Evolutionary conservation across 106 monocot species (phyloP).

Genomic region (Cymbidium sinense): DNA sequence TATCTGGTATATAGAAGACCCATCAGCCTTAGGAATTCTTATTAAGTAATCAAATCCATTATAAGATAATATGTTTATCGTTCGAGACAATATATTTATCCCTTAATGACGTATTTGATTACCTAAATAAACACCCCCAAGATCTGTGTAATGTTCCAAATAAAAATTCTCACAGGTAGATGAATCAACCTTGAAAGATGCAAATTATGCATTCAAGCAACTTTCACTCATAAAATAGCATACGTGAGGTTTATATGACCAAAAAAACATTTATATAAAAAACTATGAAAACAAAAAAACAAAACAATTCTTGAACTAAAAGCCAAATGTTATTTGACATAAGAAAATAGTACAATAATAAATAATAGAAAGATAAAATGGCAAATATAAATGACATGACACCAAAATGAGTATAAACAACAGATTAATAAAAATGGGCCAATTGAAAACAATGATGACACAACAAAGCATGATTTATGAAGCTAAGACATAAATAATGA

Average conservation of each 20-base stretch:
- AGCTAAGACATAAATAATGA: neutral
- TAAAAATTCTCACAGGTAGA: no score
- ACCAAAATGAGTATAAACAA: neutral
- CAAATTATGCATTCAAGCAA: no score
- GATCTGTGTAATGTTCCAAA: no score
- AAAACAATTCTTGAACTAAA: neutral
- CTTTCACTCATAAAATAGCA: neutral
- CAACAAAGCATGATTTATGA: neutral
- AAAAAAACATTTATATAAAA: neutral
- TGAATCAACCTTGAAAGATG: no score
- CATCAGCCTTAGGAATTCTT: no score
- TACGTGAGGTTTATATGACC: neutral
- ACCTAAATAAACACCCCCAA: no score
- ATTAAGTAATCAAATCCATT: no score
- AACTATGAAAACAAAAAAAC: neutral
- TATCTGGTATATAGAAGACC: no score
- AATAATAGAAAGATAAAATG: neutral
- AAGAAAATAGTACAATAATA: no score
- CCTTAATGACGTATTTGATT: no score
- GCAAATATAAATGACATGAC: neutral
- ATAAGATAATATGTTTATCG: no score
- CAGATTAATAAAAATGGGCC: neutral
- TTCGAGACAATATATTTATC: no score
- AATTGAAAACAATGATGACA: neutral
- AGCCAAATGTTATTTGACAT: neutral